Percentiles rank a stretch among this genome's conserved stretches.
Evolutionary conservation across 2,329 filamentous ascomycete genomes (phyloP).

Genomic region (Aspergillus ruber): DNA sequence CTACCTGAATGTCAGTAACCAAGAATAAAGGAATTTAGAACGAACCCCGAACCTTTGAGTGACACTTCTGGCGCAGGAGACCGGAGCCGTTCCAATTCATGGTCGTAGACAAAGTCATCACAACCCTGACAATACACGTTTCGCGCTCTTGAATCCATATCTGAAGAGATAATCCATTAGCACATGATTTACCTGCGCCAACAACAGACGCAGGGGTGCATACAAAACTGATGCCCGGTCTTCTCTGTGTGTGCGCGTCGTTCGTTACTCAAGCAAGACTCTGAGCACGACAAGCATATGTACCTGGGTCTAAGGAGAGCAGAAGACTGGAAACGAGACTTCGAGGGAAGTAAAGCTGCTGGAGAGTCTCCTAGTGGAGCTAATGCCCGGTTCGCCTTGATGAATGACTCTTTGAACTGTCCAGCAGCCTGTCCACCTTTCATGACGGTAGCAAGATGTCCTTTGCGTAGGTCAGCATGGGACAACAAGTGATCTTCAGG

Average conservation of each 20-base stretch:
- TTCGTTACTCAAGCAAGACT: slow-evolving; percentile 23
- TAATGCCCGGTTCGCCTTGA: slow-evolving; percentile 25
- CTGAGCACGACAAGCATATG: slow-evolving; percentile 32
- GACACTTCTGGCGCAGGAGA: slow-evolving; percentile 15
- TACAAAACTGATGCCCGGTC: slow-evolving; percentile 38
- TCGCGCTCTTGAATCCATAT: slow-evolving; percentile 36
- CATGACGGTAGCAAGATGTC: slow-evolving; percentile 33
- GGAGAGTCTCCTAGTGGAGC: slow-evolving; percentile 21
- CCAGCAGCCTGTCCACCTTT: slow-evolving; percentile 26
- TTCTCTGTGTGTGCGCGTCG: slow-evolving; percentile 31
- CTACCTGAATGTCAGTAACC: slow-evolving; percentile 10
- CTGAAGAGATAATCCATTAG: slow-evolving; percentile 15
- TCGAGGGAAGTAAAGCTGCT: slow-evolving; percentile 12
- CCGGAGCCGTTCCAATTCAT: slow-evolving; percentile 32
- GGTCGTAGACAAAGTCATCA: slow-evolving; percentile 38
- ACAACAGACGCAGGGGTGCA: slow-evolving; percentile 6
- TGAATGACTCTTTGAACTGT: slow-evolving; percentile 30
- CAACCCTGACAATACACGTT: slow-evolving; percentile 36
- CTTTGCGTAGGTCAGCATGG: slow-evolving; percentile 20
- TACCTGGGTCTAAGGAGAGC: slow-evolving; percentile 34
- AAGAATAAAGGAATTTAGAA: background rate
- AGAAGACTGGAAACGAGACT: slow-evolving; percentile 15
- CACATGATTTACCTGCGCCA: no score
- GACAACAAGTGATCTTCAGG: background rate
- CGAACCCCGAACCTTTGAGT: slow-evolving; percentile 13